Base-by-base conservation (phyloP, 805 yeast genomes). In the Metschnikowia corniflorae region DNA sequence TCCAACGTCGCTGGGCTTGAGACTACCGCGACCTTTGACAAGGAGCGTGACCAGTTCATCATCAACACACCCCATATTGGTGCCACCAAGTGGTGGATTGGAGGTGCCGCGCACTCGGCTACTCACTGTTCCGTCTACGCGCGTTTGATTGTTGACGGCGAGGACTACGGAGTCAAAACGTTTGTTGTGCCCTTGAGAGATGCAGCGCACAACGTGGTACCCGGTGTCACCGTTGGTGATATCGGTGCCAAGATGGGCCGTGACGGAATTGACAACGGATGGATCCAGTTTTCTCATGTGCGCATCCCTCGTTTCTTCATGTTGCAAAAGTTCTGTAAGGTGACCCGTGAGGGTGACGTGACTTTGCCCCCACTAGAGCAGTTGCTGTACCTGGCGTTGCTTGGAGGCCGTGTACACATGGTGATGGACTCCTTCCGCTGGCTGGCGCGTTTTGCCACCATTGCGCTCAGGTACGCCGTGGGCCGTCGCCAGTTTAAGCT, bases 71-170 rank as follows among this genome's bases (percentile, higher is more conserved):
- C 54, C 1, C 54, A 50, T 42, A 46, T 50, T 15, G 54, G 54
- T 4, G 54, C 54, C 30, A 50, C 54, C 35, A 50, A 50, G 40
- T 50, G 54, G 54, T 50, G 54, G 54, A 50, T 50, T 15, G 54
- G 54, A 6, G 54, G 54, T 25, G 54, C 54, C 5, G 54, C 54
- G 1, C 54, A 50, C 33, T 44, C 50, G n/a, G 46, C 54, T 21
- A 42, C 54, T 5, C 54, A 50, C 40, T 40, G 47, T 22, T 28
- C 46, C 6, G 51, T 46, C 6, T 50, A 50, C 31, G 54, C 54
- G 17, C 35, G 54, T 8, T 36, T 50, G 33, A 39, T 46, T 29
- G 54, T 50, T 8, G 45, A 46, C 24, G 49, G 51, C 37, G 31
- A 48, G 33, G 54, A 50, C 40, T 48, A 46, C 26, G 54, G 54